Evolutionary conservation across 1,139 yeast genomes (phyloP).

Genomic region (Chernovozyma sophiae-reginae): DNA sequence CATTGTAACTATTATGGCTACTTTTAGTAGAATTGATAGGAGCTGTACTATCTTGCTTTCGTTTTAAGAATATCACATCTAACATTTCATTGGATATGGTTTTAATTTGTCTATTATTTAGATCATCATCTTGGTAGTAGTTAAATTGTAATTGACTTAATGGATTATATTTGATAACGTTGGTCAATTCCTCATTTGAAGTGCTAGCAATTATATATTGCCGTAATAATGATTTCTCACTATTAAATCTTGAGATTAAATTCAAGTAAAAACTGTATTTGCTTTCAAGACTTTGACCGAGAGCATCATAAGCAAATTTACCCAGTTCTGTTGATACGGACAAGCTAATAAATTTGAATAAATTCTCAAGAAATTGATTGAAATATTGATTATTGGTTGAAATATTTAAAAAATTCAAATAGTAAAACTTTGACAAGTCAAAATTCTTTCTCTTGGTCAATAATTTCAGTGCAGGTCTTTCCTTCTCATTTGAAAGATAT

Average conservation of each 20-base stretch:
- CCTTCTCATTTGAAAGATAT: slow-evolving; percentile 62
- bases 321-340: background rate
- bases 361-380: slow-evolving; percentile 36
- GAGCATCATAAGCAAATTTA: background rate
- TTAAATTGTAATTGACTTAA: slow-evolving; percentile 16
- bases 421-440: slow-evolving; percentile 69
- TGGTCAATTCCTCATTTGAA: slow-evolving; percentile 40
- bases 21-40: slow-evolving; percentile 4
- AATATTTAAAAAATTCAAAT: slow-evolving; percentile 60
- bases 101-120: background rate
- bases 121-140: too few relatives aligned
- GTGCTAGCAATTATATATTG: slow-evolving; percentile 42
- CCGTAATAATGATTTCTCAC: slow-evolving; percentile 40
- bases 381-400: slow-evolving; percentile 49
- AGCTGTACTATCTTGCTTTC: too few relatives aligned
- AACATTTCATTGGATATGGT: slow-evolving; percentile 2
- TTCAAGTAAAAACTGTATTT: slow-evolving; percentile 32
- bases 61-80: background rate
- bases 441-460: slow-evolving; percentile 56
- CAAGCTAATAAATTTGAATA: slow-evolving; percentile 34
- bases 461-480: slow-evolving; percentile 59
- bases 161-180: slow-evolving; percentile 26
- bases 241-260: slow-evolving; percentile 35
- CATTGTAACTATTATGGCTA: slow-evolving; percentile 1
- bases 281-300: slow-evolving; percentile 3